These are phyloP conservation scores for Phialophora macrospora DNA, from an alignment of 2,329 filamentous ascomycete genomes.

Conservation along the genomic window DNA sequence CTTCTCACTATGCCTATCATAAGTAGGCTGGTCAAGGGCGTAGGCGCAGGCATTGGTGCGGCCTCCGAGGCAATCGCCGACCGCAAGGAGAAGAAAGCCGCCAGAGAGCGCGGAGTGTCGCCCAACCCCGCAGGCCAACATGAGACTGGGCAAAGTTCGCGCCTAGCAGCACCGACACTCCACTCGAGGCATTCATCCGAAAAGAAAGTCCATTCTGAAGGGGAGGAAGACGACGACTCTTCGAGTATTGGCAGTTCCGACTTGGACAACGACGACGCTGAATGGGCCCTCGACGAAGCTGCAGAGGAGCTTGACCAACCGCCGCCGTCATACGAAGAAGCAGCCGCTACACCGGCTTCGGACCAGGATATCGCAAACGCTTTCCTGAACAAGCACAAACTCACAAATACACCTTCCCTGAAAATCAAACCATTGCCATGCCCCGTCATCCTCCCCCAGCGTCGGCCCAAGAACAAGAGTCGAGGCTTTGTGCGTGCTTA, in stretches of 20 bases:
- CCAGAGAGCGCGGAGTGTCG: constrained; percentile 22
- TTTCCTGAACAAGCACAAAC: constrained; percentile 25
- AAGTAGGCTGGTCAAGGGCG: constrained; percentile 29
- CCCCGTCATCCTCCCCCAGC: constrained; percentile 59
- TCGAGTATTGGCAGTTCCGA: constrained; percentile 27
- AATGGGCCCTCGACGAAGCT: constrained; percentile 35
- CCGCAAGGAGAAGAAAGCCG: constrained; percentile 34
- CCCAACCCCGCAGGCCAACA: constrained; percentile 9
- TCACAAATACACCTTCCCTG: constrained; percentile 8
- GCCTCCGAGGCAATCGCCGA: constrained; percentile 33
- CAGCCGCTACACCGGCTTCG: constrained; percentile 12
- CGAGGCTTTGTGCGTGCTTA: constrained; percentile 62
- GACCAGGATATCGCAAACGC: constrained; percentile 25
- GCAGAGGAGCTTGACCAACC: constrained; percentile 28
- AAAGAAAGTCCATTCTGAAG: constrained; percentile 13
- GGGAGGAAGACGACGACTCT: constrained; percentile 23
- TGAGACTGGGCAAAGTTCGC: constrained; percentile 19
- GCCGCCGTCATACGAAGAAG: constrained; percentile 27
- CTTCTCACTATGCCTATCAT: constrained; percentile 23
- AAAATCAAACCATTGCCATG: constrained; percentile 39
- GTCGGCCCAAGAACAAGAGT: constrained; percentile 54
- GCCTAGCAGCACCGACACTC: not conserved
- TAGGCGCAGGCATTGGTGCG: constrained; percentile 32
- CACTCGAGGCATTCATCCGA: not conserved
- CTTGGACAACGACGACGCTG: constrained; percentile 28